Conservation (phyloP, 177 flowering plant genomes). For the Viscum album region DNA sequence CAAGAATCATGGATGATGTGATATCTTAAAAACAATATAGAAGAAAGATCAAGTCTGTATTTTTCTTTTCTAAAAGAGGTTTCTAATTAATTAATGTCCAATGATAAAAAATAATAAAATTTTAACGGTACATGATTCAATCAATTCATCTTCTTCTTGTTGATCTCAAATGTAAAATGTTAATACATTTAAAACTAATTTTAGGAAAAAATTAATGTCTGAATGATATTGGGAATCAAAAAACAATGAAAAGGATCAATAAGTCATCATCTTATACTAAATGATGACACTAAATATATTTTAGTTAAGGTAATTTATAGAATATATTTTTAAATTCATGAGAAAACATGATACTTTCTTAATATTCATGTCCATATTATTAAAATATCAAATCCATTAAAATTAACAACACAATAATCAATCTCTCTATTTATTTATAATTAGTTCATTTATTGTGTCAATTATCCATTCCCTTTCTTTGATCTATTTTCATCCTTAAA, state of each 20-base stretch:
- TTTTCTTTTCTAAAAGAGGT: too few relatives aligned
- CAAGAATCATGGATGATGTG: too few relatives aligned
- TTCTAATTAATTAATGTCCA: too few relatives aligned
- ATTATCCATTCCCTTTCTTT: neutral
- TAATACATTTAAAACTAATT: slow-evolving; percentile 6
- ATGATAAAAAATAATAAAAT: too few relatives aligned
- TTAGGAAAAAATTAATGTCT: slow-evolving; percentile 3
- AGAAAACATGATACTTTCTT: slow-evolving; percentile 2
- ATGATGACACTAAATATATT: slow-evolving; percentile 8
- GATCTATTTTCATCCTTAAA: too few relatives aligned
- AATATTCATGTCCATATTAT: slow-evolving; percentile 3
- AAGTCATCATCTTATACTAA: slow-evolving; percentile 4
- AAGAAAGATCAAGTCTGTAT: too few relatives aligned
- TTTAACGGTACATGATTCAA: too few relatives aligned
- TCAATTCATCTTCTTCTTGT: too few relatives aligned
- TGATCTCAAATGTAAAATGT: too few relatives aligned
- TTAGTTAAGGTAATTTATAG: slow-evolving; percentile 7
- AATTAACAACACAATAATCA: neutral
- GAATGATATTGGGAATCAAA: neutral
- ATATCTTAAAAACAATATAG: too few relatives aligned
- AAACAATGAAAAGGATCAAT: slow-evolving; percentile 10
- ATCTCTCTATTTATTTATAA: slow-evolving; percentile 1
- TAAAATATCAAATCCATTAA: slow-evolving; percentile 2
- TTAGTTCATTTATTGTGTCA: neutral
- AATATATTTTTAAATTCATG: neutral